phyloP scores from a whole-genome alignment of 495 filamentous ascomycete species.

The Neurospora sp. region DNA sequence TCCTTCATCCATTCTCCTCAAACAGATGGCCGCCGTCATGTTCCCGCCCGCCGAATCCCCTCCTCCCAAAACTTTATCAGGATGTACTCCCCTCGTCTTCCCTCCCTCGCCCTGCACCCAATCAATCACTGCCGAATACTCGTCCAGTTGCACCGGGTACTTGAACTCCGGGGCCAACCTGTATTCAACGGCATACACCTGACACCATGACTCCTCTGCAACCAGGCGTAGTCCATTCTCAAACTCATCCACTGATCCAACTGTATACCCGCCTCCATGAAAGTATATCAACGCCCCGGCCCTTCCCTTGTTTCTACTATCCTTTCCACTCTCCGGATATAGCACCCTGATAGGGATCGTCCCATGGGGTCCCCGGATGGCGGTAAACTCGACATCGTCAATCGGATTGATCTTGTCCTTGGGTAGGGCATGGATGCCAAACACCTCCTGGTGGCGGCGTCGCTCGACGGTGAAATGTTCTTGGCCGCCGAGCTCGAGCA shows the following conservation, averaged over 20 bases:
- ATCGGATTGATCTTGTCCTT: conserved; percentile 15
- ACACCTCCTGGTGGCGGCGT: conserved; percentile 20
- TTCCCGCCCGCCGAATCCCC: conserved; percentile 30
- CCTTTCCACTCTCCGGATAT: conserved; percentile 15
- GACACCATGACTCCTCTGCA: conserved; percentile 15
- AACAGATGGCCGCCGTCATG: conserved; percentile 25
- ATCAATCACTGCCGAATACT: conserved; percentile 22
- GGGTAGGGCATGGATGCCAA: conserved; percentile 20
- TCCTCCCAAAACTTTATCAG: conserved; percentile 16
- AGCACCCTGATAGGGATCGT: conserved; percentile 24
- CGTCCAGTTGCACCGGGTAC: conserved; percentile 25
- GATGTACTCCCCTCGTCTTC: conserved; percentile 14
- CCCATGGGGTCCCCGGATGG: conserved; percentile 27
- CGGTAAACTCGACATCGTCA: conserved; percentile 22
- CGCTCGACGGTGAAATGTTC: conserved; percentile 21
- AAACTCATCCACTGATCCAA: conserved; percentile 30
- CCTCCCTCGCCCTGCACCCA: conserved; percentile 17
- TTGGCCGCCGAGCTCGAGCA: conserved; percentile 14
- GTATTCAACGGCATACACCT: conserved; percentile 26
- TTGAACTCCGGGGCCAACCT: conserved; percentile 29
- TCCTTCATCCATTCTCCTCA: conserved; percentile 18
- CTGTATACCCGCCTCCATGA: conserved; percentile 33
- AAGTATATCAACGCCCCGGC: conserved; percentile 25
- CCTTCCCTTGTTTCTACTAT: neutral
- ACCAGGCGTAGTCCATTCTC: conserved; percentile 25